A percentile compares a stretch with the other conserved stretches of the same genome.
These are phyloP conservation scores for Thermoascus crustaceus DNA, from an alignment of 2,329 filamentous ascomycete species.

Conservation along the genomic window DNA sequence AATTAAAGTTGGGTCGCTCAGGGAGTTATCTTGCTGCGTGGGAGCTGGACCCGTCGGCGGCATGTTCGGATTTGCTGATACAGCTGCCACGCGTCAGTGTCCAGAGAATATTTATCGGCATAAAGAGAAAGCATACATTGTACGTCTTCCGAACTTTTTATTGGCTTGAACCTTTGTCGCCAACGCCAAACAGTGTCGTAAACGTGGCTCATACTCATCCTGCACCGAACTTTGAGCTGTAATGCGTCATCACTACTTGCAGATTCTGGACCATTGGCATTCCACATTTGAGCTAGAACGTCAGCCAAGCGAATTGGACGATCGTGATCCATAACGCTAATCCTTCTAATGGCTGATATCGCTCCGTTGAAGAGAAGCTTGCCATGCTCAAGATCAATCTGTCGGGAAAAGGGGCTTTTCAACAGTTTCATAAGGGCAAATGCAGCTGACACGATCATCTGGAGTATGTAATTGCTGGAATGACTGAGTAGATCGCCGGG, in stretches of 20 bases:
- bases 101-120: neutral
- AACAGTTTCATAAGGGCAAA: constrained; percentile 57
- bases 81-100: constrained; percentile 10
- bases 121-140: constrained; percentile 49
- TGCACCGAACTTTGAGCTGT: constrained; percentile 54
- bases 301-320: constrained; percentile 55
- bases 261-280: constrained; percentile 33
- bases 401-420: constrained; percentile 52
- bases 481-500: constrained; percentile 44
- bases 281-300: constrained; percentile 58
- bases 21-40: constrained; percentile 23
- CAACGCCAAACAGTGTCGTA: constrained; percentile 61
- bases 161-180: constrained; percentile 56
- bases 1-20: constrained; percentile 24
- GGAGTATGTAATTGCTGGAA: constrained; percentile 54
- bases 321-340: constrained; percentile 55
- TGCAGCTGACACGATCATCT: constrained; percentile 56
- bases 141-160: constrained; percentile 52
- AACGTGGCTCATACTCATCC: constrained; percentile 58
- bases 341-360: constrained; percentile 49
- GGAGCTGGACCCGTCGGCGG: constrained; percentile 17
- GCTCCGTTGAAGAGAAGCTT: constrained; percentile 50
- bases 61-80: constrained; percentile 30
- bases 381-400: constrained; percentile 47
- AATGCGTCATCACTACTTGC: constrained; percentile 33